Conservation (phyloP, 352 stramenopile species). For the Phytophthora meadii region DNA sequence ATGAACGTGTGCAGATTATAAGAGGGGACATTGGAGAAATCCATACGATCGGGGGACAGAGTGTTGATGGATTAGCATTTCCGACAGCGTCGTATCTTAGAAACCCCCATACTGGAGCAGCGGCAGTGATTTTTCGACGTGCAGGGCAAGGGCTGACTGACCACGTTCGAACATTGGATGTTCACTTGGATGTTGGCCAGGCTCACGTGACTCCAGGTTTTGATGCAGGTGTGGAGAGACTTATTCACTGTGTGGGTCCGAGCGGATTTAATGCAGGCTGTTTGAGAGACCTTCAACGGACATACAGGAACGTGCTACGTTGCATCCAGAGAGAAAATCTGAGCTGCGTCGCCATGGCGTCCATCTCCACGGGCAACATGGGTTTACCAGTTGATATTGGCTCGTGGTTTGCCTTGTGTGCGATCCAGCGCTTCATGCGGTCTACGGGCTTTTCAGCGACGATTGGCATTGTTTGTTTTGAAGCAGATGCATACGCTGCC, state of each 20-base stretch:
- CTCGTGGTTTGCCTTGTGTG: constrained; percentile 53
- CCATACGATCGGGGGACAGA: constrained; percentile 17
- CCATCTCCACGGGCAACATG: constrained; percentile 75
- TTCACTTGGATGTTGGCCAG: constrained; percentile 36
- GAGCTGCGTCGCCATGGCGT: constrained; percentile 60
- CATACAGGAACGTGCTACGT: constrained; percentile 47
- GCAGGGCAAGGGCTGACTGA: constrained; percentile 30
- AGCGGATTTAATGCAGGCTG: constrained; percentile 36
- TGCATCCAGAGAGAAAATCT: constrained; percentile 50
- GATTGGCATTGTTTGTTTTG: constrained; percentile 62
- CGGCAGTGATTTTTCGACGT: constrained; percentile 39
- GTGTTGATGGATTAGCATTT: constrained; percentile 49
- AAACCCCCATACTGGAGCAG: constrained; percentile 39
- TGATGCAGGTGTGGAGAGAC: constrained; percentile 52
- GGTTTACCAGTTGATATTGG: constrained; percentile 43
- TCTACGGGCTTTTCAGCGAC: constrained; percentile 51
- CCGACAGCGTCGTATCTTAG: constrained; percentile 30
- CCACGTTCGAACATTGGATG: constrained; percentile 28
- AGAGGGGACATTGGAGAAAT: constrained; percentile 54
- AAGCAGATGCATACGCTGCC: constrained; percentile 44
- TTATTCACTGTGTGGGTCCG: constrained; percentile 70
- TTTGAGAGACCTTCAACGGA: constrained; percentile 34
- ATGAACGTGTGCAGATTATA: constrained; percentile 41
- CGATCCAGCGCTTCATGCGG: constrained; percentile 60
- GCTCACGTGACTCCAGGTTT: constrained; percentile 57